A percentile compares a stretch with the other conserved stretches of the same genome.
phyloP scores from a whole-genome alignment of 306 rosid species.

The Fagus crenata region DNA sequence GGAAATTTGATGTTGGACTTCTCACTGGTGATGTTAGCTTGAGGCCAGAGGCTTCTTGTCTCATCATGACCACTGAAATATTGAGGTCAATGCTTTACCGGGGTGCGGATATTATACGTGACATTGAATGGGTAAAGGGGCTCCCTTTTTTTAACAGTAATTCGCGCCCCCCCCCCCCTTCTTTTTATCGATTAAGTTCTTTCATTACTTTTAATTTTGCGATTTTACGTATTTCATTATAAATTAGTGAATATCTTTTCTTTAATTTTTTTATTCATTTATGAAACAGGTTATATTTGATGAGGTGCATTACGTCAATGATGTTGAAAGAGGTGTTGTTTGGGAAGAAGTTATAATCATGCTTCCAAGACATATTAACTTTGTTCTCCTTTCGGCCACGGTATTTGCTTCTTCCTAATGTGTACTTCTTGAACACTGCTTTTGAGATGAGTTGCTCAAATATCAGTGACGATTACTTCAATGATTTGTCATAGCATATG shows the following conservation, averaged over 20 bases:
- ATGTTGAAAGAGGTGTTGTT: constrained; percentile 95
- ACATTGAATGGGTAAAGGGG: constrained; percentile 90
- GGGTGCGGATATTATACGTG: constrained; percentile 98
- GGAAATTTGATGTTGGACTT: constrained; percentile 97
- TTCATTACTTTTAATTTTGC: constrained; percentile 16
- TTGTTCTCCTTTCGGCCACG: constrained; percentile 95
- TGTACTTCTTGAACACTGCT: constrained; percentile 26
- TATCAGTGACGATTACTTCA: not conserved
- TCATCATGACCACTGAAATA: constrained; percentile 96
- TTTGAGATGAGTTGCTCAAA: constrained; percentile 18
- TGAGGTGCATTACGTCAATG: constrained; percentile 97
- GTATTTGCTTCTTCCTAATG: constrained; percentile 37
- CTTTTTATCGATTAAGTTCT: not conserved
- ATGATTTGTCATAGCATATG: not conserved
- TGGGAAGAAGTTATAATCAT: constrained; percentile 99
- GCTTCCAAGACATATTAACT: constrained; percentile 95
- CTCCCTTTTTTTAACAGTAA: constrained; percentile 30
- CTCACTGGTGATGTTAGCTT: constrained; percentile 95
- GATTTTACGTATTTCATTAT: not conserved
- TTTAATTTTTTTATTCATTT: constrained; percentile 35
- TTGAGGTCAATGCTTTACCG: constrained; percentile 96
- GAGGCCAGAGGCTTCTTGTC: constrained; percentile 99
- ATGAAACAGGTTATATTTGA: constrained; percentile 87
- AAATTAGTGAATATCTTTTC: constrained; percentile 8
- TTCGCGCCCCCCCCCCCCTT: too few relatives aligned